A percentile compares a stretch with the other conserved stretches of the same genome.
Conservation (phyloP, 148 eudicot species). For the Camellia sinensis region DNA sequence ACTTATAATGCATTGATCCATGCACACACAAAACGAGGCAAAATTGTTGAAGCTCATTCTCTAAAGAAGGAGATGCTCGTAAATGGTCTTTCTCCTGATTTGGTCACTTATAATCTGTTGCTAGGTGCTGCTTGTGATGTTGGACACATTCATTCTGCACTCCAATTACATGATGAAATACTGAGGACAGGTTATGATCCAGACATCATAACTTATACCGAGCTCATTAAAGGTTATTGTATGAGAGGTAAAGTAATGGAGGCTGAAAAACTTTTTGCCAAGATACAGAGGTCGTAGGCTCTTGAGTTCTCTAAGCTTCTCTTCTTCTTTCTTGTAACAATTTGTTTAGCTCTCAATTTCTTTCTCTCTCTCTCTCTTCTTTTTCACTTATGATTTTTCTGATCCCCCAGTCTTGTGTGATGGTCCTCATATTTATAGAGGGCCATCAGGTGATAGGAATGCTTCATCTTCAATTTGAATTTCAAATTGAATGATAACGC, state of each 20-base stretch:
- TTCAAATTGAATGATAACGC: too few species aligned
- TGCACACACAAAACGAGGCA: constrained; percentile 37
- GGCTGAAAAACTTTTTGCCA: constrained; percentile 52
- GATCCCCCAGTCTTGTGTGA: too few species aligned
- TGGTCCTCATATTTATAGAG: too few species aligned
- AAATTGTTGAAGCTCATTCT: constrained; percentile 39
- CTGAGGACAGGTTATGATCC: constrained; percentile 49
- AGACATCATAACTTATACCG: constrained; percentile 70
- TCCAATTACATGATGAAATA: constrained; percentile 63
- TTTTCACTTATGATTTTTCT: too few species aligned
- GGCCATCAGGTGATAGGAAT: too few species aligned
- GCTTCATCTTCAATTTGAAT: too few species aligned
- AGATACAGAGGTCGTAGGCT: constrained; percentile 39
- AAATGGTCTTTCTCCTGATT: constrained; percentile 44
- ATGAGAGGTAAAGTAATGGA: constrained; percentile 41
- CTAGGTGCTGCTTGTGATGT: constrained; percentile 53
- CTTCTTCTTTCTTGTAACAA: too few species aligned
- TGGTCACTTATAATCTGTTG: constrained; percentile 75
- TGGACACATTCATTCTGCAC: constrained; percentile 45
- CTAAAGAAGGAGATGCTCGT: constrained; percentile 54
- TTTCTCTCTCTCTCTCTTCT: too few species aligned
- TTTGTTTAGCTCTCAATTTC: too few species aligned
- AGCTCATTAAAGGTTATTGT: constrained; percentile 57
- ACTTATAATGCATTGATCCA: constrained; percentile 65
- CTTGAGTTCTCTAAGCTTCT: too few species aligned